Percentiles rank a stretch among this genome's conserved stretches.
phyloP scores from a whole-genome alignment of 148 eudicot genomes.

The Pouteria glomerata region DNA sequence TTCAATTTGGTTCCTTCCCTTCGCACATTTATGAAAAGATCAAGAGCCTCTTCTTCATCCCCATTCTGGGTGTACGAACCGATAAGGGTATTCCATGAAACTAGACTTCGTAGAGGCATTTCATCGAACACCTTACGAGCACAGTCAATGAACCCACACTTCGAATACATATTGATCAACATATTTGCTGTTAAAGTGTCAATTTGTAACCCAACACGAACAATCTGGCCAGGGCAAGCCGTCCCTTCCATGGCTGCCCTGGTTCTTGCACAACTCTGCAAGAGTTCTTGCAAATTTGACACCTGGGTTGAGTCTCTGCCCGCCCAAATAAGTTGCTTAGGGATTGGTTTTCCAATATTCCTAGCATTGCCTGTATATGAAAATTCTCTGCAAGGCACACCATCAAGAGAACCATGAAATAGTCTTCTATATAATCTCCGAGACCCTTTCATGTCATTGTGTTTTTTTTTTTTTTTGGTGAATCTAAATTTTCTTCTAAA shows the following conservation, averaged over 20 bases:
- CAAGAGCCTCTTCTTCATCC: conserved; percentile 35
- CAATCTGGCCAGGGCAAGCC: conserved; percentile 54
- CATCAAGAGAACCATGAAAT: not conserved
- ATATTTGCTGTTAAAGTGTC: conserved; percentile 54
- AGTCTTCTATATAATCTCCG: not conserved
- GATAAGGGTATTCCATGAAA: conserved; percentile 82
- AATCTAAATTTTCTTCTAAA: too few relatives aligned
- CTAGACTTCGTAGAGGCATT: conserved; percentile 52
- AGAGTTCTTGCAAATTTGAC: conserved; percentile 31
- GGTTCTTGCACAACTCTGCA: conserved; percentile 62
- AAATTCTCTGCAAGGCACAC: not conserved
- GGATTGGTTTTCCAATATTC: not conserved
- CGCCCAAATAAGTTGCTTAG: conserved; percentile 12
- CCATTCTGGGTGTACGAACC: conserved; percentile 55
- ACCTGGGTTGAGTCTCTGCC: conserved; percentile 2
- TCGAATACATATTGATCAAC: conserved; percentile 62
- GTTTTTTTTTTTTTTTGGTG: too few relatives aligned
- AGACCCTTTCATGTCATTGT: conserved; percentile 10
- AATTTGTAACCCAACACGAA: conserved; percentile 31
- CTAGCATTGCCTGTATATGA: not conserved
- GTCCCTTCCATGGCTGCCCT: conserved; percentile 38
- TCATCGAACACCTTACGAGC: conserved; percentile 62
- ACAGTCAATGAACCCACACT: conserved; percentile 43
- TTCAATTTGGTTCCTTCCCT: conserved; percentile 38
- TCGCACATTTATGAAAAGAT: conserved; percentile 58